These are phyloP conservation scores for Mortierella sp. DNA, from an alignment of 371 early-diverging fungal genomes.

Conservation along the genomic window DNA sequence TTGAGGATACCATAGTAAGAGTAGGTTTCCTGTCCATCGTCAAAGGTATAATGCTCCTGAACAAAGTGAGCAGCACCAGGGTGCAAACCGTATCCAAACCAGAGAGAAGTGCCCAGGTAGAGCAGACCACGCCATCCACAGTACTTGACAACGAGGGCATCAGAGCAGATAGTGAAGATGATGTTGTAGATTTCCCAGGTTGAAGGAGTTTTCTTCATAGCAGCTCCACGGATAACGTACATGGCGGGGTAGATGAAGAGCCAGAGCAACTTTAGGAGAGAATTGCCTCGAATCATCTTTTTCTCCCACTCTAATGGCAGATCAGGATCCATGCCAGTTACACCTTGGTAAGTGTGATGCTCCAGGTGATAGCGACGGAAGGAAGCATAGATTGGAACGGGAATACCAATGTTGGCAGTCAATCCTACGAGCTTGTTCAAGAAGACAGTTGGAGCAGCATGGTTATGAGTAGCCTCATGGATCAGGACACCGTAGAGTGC, in stretches of 20 bases:
- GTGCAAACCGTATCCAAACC: slow-evolving; percentile 93
- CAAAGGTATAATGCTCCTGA: slow-evolving; percentile 98
- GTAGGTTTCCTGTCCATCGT: slow-evolving; percentile 96
- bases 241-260: slow-evolving; percentile 89
- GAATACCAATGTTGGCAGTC: slow-evolving; percentile 88
- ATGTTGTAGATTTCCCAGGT: slow-evolving; percentile 90
- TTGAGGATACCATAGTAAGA: slow-evolving; percentile 97
- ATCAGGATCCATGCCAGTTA: slow-evolving; percentile 95
- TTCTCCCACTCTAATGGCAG: slow-evolving; percentile 93
- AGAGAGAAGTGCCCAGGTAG: slow-evolving; percentile 85
- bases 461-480: slow-evolving; percentile 94
- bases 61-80: slow-evolving; percentile 98
- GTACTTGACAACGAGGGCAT: slow-evolving; percentile 66
- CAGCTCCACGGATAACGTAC: slow-evolving; percentile 91
- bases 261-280: slow-evolving; percentile 82
- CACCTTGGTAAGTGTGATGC: slow-evolving; percentile 97
- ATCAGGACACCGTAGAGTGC: slow-evolving; percentile 84
- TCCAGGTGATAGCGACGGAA: slow-evolving; percentile 96
- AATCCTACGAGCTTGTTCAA: slow-evolving; percentile 87
- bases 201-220: slow-evolving; percentile 78
- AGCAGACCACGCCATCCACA: slow-evolving; percentile 79
- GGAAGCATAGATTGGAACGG: slow-evolving; percentile 84
- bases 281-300: slow-evolving; percentile 81
- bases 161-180: slow-evolving; percentile 72
- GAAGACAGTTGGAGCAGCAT: slow-evolving; percentile 76